Conservation (phyloP, 495 filamentous ascomycete genomes). For the Cenococcum geophilum region DNA sequence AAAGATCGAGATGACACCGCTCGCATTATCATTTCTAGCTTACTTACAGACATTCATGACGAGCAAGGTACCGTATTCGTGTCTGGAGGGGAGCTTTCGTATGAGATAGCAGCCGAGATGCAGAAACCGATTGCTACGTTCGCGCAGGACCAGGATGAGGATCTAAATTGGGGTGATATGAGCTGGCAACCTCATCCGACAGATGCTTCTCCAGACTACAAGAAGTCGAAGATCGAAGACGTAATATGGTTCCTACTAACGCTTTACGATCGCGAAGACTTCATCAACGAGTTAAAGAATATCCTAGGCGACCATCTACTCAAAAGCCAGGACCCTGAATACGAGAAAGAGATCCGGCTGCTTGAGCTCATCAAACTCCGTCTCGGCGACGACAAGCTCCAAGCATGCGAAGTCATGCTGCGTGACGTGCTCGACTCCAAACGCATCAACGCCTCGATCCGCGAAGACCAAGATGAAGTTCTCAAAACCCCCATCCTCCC, state of each 20-base stretch:
- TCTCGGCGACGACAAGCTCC: slow-evolving; percentile 77
- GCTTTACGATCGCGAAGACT: slow-evolving; percentile 80
- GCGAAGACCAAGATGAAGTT: slow-evolving; percentile 34
- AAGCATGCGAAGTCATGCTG: slow-evolving; percentile 95
- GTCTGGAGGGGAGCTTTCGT: slow-evolving; percentile 50
- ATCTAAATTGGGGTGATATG: slow-evolving; percentile 83
- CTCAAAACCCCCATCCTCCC: not conserved
- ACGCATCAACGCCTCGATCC: slow-evolving; percentile 60
- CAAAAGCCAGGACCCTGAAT: slow-evolving; percentile 54
- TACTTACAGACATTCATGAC: slow-evolving; percentile 62
- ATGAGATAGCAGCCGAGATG: slow-evolving; percentile 72
- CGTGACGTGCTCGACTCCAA: slow-evolving; percentile 85
- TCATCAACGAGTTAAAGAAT: slow-evolving; percentile 86
- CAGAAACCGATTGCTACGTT: slow-evolving; percentile 51
- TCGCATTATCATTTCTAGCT: slow-evolving; percentile 75
- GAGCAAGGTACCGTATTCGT: slow-evolving; percentile 31
- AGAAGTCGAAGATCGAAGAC: slow-evolving; percentile 78
- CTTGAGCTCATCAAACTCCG: slow-evolving; percentile 82
- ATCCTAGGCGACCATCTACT: slow-evolving; percentile 80
- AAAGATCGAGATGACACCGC: slow-evolving; percentile 92
- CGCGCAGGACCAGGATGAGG: slow-evolving; percentile 50
- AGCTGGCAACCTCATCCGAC: slow-evolving; percentile 87
- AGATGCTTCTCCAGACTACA: slow-evolving; percentile 88
- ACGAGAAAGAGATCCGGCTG: slow-evolving; percentile 71
- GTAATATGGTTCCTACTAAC: slow-evolving; percentile 87